Base-by-base conservation (phyloP, 257 asterid genomes). In the Anisodus tanguticus region DNA sequence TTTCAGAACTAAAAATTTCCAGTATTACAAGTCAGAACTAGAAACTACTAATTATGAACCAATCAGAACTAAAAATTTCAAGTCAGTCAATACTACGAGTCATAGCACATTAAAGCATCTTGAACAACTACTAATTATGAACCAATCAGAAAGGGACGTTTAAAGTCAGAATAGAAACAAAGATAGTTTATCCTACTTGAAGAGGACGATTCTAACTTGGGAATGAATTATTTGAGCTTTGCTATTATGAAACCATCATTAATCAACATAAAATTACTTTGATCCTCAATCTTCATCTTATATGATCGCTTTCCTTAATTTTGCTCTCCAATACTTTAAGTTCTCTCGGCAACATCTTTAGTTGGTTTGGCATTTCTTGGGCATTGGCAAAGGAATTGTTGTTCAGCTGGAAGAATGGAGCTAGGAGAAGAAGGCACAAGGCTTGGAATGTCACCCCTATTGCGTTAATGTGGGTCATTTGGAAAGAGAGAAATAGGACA, bases 201-300 rank as follows among this genome's bases (percentile, higher is more conserved):
- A 67, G 74, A 67, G 19, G 19, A 37, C 17, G 9, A 26, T 26
- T 26, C 37, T 26, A 66, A 66, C 45, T 66, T 66, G 72, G 45
- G 45, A 41, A 41, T 41, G 45, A 41, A 41, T 41, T 3, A 41
- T 41, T 41, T 41, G 45, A 11, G 71, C 16, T 31, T 31, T 64
- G 71, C 12, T 64, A 22, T 64, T 31, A 31, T 11, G 6, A 67
- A 67, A 35, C 76, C 51, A 35, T 37, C 76, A 37, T 67, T 67
- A 39, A 13, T 67, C 37, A 67, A 37, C 10, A 67, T 35, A 67
- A 67, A 49, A 37, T 67, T 67, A 67, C 49, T 7, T 37, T 37
- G 17, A 67, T 11, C 51, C 76, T 37, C 22, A 6, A 67, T 67
- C 76, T 67, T 67, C 76, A 67, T 67, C 12, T 67, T 67, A 67